phyloP scores from a whole-genome alignment of 805 yeast genomes.

The Yarrowia keelungensis region DNA sequence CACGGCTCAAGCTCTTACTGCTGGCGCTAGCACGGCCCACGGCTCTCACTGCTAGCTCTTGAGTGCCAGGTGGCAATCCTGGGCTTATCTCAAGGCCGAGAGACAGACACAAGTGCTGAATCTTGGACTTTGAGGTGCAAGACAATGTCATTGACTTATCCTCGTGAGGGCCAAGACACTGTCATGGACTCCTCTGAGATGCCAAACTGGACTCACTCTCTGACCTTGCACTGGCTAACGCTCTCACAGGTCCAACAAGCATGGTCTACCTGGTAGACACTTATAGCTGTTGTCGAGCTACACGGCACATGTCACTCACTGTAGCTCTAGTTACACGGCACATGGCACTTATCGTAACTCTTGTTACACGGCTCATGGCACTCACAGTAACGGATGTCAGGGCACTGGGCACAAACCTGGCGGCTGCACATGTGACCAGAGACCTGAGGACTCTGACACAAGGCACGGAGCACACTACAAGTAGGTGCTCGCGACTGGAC shows the following conservation, averaged over 20 bases:
- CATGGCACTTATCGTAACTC: no score
- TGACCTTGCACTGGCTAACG: no score
- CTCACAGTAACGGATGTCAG: neutral
- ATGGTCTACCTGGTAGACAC: conserved; percentile 7
- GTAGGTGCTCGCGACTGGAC: conserved; percentile 32
- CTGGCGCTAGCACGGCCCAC: neutral
- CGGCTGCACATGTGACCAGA: conserved; percentile 30
- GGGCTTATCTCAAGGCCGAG: no score
- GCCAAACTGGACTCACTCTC: neutral
- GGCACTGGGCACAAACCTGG: conserved; percentile 18
- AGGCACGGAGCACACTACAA: conserved; percentile 28
- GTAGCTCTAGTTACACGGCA: no score
- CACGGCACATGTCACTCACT: no score
- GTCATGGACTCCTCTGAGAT: no score
- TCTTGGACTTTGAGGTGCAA: no score
- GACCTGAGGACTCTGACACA: neutral
- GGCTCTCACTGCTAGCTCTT: no score
- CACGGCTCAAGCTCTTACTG: conserved; percentile 10
- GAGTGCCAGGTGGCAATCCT: no score
- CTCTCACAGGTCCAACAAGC: neutral
- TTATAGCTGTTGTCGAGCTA: neutral
- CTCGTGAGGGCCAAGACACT: no score
- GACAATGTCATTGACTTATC: no score
- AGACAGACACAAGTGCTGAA: no score
- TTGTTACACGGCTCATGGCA: neutral